A percentile compares a stretch with the other conserved stretches of the same genome.
Evolutionary conservation across 306 rosid species (phyloP).

Genomic region (Ochetophila trinervis): DNA sequence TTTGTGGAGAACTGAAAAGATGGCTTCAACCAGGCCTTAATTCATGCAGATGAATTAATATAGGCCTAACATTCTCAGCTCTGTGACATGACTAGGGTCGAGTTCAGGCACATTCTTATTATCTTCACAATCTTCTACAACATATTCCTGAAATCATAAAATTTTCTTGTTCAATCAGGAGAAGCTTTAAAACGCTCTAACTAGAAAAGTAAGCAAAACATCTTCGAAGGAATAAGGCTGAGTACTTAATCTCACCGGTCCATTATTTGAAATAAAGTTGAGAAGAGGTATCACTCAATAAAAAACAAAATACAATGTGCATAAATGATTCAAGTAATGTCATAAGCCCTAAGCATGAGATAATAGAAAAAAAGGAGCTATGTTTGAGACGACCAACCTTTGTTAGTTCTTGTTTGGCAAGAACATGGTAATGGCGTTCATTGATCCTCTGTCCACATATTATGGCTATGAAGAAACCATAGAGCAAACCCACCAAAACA

Average conservation of each 20-base stretch:
- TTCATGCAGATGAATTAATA: conserved; percentile 37
- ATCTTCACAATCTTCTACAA: conserved; percentile 78
- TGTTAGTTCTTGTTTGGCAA: conserved; percentile 95
- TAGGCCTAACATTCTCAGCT: conserved; percentile 94
- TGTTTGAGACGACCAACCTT: conserved; percentile 51
- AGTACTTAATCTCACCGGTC: background rate
- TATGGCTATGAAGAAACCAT: conserved; percentile 98
- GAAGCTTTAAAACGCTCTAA: conserved; percentile 1
- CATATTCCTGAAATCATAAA: conserved; percentile 63
- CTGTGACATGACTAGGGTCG: conserved; percentile 85
- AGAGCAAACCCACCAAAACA: conserved; percentile 92
- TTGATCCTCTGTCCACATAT: conserved; percentile 97
- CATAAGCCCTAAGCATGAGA: background rate
- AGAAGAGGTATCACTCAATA: background rate
- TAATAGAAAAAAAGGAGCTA: background rate
- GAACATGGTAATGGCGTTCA: conserved; percentile 97
- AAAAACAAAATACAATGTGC: background rate
- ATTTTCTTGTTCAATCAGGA: background rate
- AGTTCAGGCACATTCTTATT: conserved; percentile 71
- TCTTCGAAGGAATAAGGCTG: background rate
- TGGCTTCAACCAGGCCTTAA: background rate
- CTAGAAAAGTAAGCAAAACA: background rate
- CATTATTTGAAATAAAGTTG: background rate
- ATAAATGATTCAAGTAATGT: background rate
- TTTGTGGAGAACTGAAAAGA: background rate